phyloP scores from a whole-genome alignment of 192 early-diverging fungal species.

The Coemansia sp. region DNA sequence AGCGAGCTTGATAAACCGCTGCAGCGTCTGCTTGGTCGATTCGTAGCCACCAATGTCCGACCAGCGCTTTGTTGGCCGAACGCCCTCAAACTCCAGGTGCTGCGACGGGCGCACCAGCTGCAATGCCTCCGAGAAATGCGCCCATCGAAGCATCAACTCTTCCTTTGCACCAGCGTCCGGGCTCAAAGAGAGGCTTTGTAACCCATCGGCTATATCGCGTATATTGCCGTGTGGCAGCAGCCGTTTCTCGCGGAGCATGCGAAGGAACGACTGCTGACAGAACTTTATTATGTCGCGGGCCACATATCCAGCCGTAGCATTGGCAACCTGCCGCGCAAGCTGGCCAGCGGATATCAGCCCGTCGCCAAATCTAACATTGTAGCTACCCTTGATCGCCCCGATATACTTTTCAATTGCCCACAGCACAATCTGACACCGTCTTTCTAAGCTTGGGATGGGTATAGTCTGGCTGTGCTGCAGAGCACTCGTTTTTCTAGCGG shows the following conservation, averaged over 20 bases:
- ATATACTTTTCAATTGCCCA: constrained; percentile 1
- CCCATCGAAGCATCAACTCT: constrained; percentile 10
- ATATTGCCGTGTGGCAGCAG: neutral
- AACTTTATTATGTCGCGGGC: constrained; percentile 38
- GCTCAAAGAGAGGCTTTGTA: constrained; percentile 14
- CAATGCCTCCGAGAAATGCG: constrained; percentile 48
- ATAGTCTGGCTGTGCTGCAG: constrained; percentile 21
- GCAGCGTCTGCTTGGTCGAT: constrained; percentile 56
- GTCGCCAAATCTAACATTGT: neutral
- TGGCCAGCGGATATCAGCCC: neutral
- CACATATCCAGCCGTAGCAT: constrained; percentile 45
- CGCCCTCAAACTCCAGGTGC: constrained; percentile 59
- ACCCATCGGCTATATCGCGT: neutral
- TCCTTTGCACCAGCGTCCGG: neutral
- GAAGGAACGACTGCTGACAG: constrained; percentile 36
- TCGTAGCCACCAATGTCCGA: constrained; percentile 73
- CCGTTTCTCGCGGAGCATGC: constrained; percentile 15
- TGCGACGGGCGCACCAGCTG: constrained; percentile 62
- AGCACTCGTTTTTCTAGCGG: constrained; percentile 16
- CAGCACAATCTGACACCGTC: constrained; percentile 24
- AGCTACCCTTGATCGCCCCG: neutral
- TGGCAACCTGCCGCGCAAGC: constrained; percentile 23
- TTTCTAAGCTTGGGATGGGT: constrained; percentile 18
- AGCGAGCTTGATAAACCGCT: constrained; percentile 59
- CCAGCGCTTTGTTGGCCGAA: constrained; percentile 56